A percentile compares a stretch with the other conserved stretches of the same genome.
Conservation (phyloP, 495 filamentous ascomycete genomes). For the Talaromyces proteolyticus region DNA sequence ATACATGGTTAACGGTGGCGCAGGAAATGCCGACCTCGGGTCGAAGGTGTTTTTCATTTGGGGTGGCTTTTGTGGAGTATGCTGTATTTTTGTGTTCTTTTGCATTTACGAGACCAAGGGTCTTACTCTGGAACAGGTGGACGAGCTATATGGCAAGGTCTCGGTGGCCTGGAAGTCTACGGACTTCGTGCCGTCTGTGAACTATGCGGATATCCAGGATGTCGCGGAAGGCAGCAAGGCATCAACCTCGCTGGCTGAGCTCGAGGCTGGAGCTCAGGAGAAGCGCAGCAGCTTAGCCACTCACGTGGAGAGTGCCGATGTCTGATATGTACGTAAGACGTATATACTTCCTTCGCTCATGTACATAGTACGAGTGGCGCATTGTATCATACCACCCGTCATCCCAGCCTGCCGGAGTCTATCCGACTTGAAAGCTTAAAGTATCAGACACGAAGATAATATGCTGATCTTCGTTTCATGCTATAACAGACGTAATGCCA, state of each 20-base stretch:
- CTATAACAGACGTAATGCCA: too few relatives aligned
- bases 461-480: too few relatives aligned
- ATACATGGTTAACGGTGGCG: slow-evolving; percentile 66
- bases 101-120: slow-evolving; percentile 87
- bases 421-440: too few relatives aligned
- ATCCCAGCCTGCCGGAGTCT: too few relatives aligned
- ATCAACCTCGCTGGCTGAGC: background rate
- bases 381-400: too few relatives aligned
- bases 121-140: slow-evolving; percentile 70
- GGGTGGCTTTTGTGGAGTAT: slow-evolving; percentile 68
- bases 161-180: slow-evolving; percentile 44
- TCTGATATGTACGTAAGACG: background rate
- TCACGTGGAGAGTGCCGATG: background rate
- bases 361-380: too few relatives aligned
- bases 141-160: slow-evolving; percentile 70
- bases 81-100: slow-evolving; percentile 64
- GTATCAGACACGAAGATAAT: too few relatives aligned
- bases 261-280: background rate
- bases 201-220: slow-evolving; percentile 30
- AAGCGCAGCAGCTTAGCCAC: background rate
- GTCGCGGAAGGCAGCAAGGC: background rate
- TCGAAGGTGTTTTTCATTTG: slow-evolving; percentile 70
- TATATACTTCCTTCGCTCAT: too few relatives aligned
- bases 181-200: slow-evolving; percentile 39
- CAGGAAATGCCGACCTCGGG: slow-evolving; percentile 55